A percentile compares a stretch with the other conserved stretches of the same genome.
These are phyloP conservation scores for Botryotinia narcissicola DNA, from an alignment of 2,329 filamentous ascomycete species.

Conservation along the genomic window DNA sequence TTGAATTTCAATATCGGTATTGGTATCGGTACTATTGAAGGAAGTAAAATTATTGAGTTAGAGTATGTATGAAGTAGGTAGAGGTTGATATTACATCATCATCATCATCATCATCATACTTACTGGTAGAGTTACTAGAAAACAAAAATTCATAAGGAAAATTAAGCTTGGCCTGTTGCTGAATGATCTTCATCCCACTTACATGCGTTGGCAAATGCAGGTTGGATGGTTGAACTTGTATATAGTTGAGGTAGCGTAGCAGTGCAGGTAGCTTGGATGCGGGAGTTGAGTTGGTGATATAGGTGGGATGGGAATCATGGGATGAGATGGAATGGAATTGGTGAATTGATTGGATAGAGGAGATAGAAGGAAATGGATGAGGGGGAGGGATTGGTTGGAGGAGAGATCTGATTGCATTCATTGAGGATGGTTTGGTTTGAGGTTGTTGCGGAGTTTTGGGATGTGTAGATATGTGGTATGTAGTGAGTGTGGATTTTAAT, in stretches of 20 bases:
- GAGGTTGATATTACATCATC: background rate
- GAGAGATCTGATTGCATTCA: background rate
- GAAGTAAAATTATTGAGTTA: no score
- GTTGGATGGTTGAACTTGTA: no score
- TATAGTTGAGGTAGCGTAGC: no score
- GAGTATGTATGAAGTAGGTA: no score
- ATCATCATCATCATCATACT: no score
- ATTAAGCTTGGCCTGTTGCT: background rate
- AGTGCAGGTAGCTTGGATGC: background rate
- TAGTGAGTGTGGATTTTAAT: background rate
- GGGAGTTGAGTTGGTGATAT: conserved; percentile 9
- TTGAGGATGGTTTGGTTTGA: background rate
- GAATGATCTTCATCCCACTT: background rate
- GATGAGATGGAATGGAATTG: background rate
- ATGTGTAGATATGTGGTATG: no score
- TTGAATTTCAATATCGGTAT: background rate
- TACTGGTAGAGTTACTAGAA: no score
- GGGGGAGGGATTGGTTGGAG: background rate
- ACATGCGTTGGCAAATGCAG: conserved; percentile 10
- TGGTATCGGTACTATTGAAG: no score
- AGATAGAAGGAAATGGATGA: background rate
- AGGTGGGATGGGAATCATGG: background rate
- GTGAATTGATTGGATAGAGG: background rate
- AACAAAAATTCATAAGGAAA: background rate
- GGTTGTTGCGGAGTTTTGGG: background rate